phyloP scores from a whole-genome alignment of 257 asterid species.

The Pogostemon cablin region DNA sequence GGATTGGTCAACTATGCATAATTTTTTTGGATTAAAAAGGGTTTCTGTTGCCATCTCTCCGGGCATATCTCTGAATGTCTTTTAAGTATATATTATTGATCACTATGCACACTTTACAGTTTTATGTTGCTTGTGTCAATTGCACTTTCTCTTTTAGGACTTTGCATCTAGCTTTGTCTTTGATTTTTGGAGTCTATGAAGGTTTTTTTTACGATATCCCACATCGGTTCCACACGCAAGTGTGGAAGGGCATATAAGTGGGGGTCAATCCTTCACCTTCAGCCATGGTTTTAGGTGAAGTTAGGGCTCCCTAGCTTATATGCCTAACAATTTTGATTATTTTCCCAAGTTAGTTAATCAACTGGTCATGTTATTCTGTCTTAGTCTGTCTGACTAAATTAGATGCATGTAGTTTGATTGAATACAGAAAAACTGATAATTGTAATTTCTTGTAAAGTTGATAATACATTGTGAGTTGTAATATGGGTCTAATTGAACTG shows the following conservation, averaged over 20 bases:
- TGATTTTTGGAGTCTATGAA: slow-evolving; percentile 19
- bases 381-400: slow-evolving; percentile 6
- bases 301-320: too few relatives aligned
- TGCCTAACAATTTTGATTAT: neutral
- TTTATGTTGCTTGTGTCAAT: neutral
- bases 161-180: slow-evolving; percentile 13
- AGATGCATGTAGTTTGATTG: slow-evolving; percentile 22
- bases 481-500: slow-evolving; percentile 3
- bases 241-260: too few relatives aligned
- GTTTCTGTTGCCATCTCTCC: slow-evolving; percentile 2
- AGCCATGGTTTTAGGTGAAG: too few relatives aligned
- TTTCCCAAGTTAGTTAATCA: slow-evolving; percentile 22
- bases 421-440: slow-evolving; percentile 16
- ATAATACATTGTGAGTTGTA: neutral
- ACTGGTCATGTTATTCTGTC: slow-evolving; percentile 3
- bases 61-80: slow-evolving; percentile 5
- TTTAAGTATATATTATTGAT: slow-evolving; percentile 9
- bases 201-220: neutral
- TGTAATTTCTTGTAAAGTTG: slow-evolving; percentile 11
- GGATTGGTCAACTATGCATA: slow-evolving; percentile 9
- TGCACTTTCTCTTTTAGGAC: slow-evolving; percentile 23
- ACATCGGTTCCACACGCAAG: too few relatives aligned
- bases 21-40: neutral
- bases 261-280: too few relatives aligned
- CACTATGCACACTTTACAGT: slow-evolving; percentile 15